Evolutionary conservation across 306 rosid genomes (phyloP), one percentile per base, ranked within the genome.

Genomic region (Lathyrus aphaca): DNA sequence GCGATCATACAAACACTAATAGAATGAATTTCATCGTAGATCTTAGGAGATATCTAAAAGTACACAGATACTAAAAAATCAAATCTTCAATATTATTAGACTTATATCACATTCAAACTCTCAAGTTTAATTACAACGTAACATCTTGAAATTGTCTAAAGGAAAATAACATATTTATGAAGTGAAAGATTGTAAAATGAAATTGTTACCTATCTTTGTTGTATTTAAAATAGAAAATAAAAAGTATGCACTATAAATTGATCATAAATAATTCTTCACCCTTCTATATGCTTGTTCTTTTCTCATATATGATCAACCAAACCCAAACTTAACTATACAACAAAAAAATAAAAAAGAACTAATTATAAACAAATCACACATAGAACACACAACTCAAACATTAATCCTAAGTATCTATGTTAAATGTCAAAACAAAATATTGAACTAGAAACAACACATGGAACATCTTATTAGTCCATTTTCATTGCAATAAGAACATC

Each of bases 401-500:
- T 66, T 49, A 27, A 63, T 66, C 63, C 38, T 53, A 72, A 73
- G 67, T 62, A 81, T 86, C 88, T 80, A 80, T 66, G 66, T 59
- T 42, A 55, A 61, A 70, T 69, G 72, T 49, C 59, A 64, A 17
- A 18, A 39, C 5, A 19, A 27, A 59, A 49, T 23, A 49, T 50
- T 13, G 53, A 66, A 25, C 71, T 88, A 86, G 53, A 37, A 60
- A 84, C 91, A 87, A 76, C 99, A 95, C 1, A 86, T 43, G 5
- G 92, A 89, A 53, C 99, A 95, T 0, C 91, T 87, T 9, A 84
- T 80, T 25, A 95, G 86, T 4, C 99, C 99, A 81, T 89, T 95
- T 78, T 95, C 99, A 60, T 95, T 91, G 61, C 99, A 95, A 71
- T 89, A 85, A 7, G 87, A 83, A 66, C 97, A 95, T 10, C 97